phyloP scores from a whole-genome alignment of 202 grass and related monocot genomes.

The Dendrocalamus latiflorus region DNA sequence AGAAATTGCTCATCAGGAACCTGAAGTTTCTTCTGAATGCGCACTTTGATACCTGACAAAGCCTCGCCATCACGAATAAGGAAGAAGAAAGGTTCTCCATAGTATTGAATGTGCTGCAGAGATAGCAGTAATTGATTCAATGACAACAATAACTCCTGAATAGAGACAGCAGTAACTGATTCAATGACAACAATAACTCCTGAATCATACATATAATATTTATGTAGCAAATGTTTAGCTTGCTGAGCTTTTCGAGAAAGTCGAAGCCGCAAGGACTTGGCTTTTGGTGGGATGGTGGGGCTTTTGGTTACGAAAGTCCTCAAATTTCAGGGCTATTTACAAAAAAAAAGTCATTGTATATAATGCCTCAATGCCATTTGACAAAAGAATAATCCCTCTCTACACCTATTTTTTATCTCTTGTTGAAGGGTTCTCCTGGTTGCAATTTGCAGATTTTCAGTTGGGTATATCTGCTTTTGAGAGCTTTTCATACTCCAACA shows the following conservation, averaged over 20 bases:
- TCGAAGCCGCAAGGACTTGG: neutral
- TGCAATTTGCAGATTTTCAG: neutral
- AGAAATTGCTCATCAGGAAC: slow-evolving; percentile 55
- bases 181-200: neutral
- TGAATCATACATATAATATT: neutral
- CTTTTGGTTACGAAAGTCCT: neutral
- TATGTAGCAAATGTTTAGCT: neutral
- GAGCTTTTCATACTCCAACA: neutral
- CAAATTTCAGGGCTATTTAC: neutral
- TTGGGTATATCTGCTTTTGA: neutral
- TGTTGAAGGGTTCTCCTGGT: neutral
- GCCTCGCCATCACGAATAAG: slow-evolving; percentile 54
- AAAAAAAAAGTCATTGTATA: neutral
- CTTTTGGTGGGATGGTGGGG: neutral
- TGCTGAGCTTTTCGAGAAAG: neutral
- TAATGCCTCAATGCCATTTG: neutral
- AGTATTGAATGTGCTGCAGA: slow-evolving; percentile 48
- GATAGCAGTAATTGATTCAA: neutral
- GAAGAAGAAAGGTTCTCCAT: slow-evolving; percentile 61
- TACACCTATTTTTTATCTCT: neutral
- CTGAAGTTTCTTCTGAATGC: slow-evolving; percentile 67
- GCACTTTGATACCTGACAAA: slow-evolving; percentile 54
- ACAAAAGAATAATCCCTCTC: neutral
- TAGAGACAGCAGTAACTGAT: neutral
- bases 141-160: neutral